Evolutionary conservation across 306 rosid genomes (phyloP).

Genomic region (Senna tora): DNA sequence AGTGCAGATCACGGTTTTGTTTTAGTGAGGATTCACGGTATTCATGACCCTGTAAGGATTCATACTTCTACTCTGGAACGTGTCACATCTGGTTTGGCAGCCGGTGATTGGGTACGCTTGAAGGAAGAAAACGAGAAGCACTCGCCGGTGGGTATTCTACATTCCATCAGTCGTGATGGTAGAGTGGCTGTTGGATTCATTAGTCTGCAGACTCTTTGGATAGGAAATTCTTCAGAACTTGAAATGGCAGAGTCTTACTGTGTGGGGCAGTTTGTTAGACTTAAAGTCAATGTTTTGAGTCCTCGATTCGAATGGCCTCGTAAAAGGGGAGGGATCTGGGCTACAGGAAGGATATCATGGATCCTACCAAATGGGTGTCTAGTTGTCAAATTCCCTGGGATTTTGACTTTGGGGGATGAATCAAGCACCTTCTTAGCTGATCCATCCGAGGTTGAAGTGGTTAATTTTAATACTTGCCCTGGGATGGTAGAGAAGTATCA

Average conservation of each 20-base stretch:
- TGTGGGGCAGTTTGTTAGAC: slow-evolving; percentile 80
- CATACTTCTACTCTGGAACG: slow-evolving; percentile 69
- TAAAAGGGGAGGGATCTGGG: slow-evolving; percentile 58
- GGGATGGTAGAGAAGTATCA: slow-evolving; percentile 78
- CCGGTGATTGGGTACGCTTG: slow-evolving; percentile 78
- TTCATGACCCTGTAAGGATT: slow-evolving; percentile 80
- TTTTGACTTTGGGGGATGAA: slow-evolving; percentile 60
- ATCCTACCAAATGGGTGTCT: slow-evolving; percentile 87
- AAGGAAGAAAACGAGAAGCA: slow-evolving; percentile 67
- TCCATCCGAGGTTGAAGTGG: slow-evolving; percentile 86
- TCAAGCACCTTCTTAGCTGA: slow-evolving; percentile 64
- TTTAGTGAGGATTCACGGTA: slow-evolving; percentile 77
- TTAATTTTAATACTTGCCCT: slow-evolving; percentile 62
- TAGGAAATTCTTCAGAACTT: slow-evolving; percentile 66
- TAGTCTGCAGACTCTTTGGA: slow-evolving; percentile 79
- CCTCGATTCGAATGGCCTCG: slow-evolving; percentile 88
- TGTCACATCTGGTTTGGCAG: slow-evolving; percentile 74
- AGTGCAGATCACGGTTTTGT: slow-evolving; percentile 61
- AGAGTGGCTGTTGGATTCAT: slow-evolving; percentile 71
- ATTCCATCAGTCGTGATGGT: slow-evolving; percentile 67
- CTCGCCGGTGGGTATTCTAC: slow-evolving; percentile 84
- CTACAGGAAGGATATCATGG: slow-evolving; percentile 79
- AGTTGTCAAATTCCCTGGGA: slow-evolving; percentile 81
- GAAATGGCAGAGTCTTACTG: slow-evolving; percentile 78
- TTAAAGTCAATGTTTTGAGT: slow-evolving; percentile 57